Evolutionary conservation across 2,329 filamentous ascomycete genomes (phyloP), one percentile per base, ranked within the genome.

Genomic region (Trichoderma atrobrunneum): DNA sequence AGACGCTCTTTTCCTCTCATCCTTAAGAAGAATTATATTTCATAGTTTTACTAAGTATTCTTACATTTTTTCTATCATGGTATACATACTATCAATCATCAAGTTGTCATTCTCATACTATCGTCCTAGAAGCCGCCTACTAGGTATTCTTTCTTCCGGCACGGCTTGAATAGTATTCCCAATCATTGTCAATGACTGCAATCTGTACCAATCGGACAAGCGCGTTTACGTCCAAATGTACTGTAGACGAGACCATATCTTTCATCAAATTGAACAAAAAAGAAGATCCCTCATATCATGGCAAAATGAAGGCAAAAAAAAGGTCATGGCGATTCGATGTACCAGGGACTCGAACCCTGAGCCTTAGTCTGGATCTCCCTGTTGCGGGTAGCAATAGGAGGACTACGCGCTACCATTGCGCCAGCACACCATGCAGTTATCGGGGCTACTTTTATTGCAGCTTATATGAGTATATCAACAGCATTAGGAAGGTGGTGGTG

Each of bases 381-480:
- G 30, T 61, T 68, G 64, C 56, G 43, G 59, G 32, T 63, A 57
- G 39, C 61, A 72, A 72, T 72, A 72, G 71, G 71, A 72, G 71
- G 71, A 70, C 71, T 72, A 70, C 71, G 71, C 71, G 71, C 71
- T 72, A 72, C 71, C 71, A 72, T 72, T 72, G 71, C 71, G 71
- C 71, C 71, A 72, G 71, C 71, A 72, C 71, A 61, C 71, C 71
- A 65, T 70, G 54, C 61, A 66, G 69, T 65, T 71, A 70, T 64
- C 68, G 68, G 68, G 68, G 68, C n/a, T n/a, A 12, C 14, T 51
- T 30, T 70, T 54, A 59, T 48, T 28, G 1, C 3, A 2, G 1
- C 10, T 34, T 70, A 70, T 70, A 70, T 26, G 0, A 2, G 1
- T 48, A 60, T 60, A 2, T 1, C 1, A 0, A 1, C 2, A 1